Evolutionary conservation across 129 eudicot species (phyloP), one percentile per base, ranked within the genome.

Genomic region (Flaveria robusta): DNA sequence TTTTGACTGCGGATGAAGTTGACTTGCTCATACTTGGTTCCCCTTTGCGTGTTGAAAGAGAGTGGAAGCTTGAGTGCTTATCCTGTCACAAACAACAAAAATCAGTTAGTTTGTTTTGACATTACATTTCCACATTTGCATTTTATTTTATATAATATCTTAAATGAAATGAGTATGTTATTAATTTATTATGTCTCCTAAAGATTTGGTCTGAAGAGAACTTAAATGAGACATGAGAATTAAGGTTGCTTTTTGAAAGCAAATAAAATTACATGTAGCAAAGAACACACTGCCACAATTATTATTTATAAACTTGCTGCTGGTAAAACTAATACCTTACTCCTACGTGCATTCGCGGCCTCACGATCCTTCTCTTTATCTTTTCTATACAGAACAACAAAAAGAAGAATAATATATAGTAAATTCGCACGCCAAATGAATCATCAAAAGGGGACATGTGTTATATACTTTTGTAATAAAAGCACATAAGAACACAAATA

Each of bases 311-410:
- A 56, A 23, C 66, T 10, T 66, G 66, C 31, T 66, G 27, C 70
- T 50, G 37, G 41, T 71, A 24, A 9, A 31, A 31, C 37, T 34
- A 23, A 41, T 83, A 92, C 96, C 93, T 92, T 92, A 81, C 76
- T 79, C 79, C 80, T 39, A 34, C 55, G 66, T 72, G 83, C 55
- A 74, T 34, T 41, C 56, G 82, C 27, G 62, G 78, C 72, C 56
- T 80, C 91, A 67, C 51, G 83, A 54, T 78, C 89, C 77, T 29
- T 84, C 24, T 81, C 88, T 54, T 84, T 87, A 27, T 80, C 97
- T 81, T 86, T 84, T 83, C 97, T 94, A 96, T 56, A 81, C 77
- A 70, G 70, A 81, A 47, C 0, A 62, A 27, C 62, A 66, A 77
- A 72, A 60, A 5, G 51, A 51, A 51, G 37, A 79, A 74, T 31